These are phyloP conservation scores for Dipteronia dyeriana DNA, from an alignment of 345 rosid species.

Conservation along the genomic window DNA sequence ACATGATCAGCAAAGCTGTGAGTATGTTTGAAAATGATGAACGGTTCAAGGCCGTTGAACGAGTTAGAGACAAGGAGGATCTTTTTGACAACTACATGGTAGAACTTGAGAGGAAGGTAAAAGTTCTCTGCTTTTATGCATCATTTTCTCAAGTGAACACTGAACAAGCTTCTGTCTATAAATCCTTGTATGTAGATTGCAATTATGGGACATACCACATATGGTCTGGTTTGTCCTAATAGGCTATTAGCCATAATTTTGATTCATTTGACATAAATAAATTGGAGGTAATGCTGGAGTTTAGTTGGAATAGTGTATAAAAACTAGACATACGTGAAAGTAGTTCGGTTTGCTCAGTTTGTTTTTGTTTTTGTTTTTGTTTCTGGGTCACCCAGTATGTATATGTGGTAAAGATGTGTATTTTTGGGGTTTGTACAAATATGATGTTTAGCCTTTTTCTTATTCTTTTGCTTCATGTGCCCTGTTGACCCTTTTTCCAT, in stretches of 20 bases:
- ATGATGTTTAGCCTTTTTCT: not conserved
- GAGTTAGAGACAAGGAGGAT: slow-evolving; percentile 85
- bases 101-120: slow-evolving; percentile 95
- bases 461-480: not conserved
- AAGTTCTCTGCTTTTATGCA: not conserved
- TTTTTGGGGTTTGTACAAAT: not conserved
- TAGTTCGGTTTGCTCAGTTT: not conserved
- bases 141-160: not conserved
- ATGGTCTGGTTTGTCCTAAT: not conserved
- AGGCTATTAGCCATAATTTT: not conserved
- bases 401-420: not conserved
- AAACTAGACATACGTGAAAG: not conserved
- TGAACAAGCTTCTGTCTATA: not conserved
- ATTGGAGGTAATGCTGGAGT: not conserved
- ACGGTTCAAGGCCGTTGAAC: slow-evolving; percentile 92
- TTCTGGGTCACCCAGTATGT: not conserved
- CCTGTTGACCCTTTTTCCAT: not conserved
- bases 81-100: slow-evolving; percentile 82
- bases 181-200: not conserved
- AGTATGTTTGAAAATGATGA: slow-evolving; percentile 90
- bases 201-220: not conserved
- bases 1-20: slow-evolving; percentile 72
- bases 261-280: not conserved
- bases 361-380: not conserved
- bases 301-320: not conserved